Conservation (phyloP, 2,329 filamentous ascomycete species). For the Aspergillus nomiae region DNA sequence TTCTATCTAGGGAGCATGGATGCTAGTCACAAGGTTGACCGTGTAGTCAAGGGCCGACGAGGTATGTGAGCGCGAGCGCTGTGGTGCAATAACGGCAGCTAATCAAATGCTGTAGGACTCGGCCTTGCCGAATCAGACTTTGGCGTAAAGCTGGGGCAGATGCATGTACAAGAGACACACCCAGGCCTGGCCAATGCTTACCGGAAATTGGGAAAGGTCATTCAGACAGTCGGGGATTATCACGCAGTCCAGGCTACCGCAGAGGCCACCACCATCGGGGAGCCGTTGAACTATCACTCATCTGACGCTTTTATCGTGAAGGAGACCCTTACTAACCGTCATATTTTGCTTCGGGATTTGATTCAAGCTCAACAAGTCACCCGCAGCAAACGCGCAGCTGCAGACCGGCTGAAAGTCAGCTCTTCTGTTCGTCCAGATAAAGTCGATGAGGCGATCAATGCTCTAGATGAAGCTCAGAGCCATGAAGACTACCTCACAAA, state of each 20-base stretch:
- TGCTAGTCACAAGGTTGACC: constrained; percentile 94
- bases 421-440: constrained; percentile 90
- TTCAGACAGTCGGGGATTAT: constrained; percentile 91
- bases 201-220: constrained; percentile 88
- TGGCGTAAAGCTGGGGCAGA: constrained; percentile 81
- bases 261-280: constrained; percentile 90
- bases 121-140: constrained; percentile 92
- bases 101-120: constrained; percentile 62
- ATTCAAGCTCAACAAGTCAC: constrained; percentile 86
- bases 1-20: constrained; percentile 97
- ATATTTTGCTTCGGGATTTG: constrained; percentile 92
- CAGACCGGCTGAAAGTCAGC: constrained; percentile 83
- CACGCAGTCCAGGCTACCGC: constrained; percentile 96
- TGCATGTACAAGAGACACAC: constrained; percentile 90
- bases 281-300: constrained; percentile 92
- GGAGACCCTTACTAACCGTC: constrained; percentile 94
- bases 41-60: constrained; percentile 86
- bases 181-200: constrained; percentile 85
- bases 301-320: constrained; percentile 97
- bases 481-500: constrained; percentile 79
- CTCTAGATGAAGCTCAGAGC: constrained; percentile 82
- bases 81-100: not conserved
- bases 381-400: constrained; percentile 78
- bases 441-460: constrained; percentile 93
- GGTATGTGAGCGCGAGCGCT: constrained; percentile 57